Conservation (phyloP, 495 filamentous ascomycete species). For the Massariosphaeria phaeospora region DNA sequence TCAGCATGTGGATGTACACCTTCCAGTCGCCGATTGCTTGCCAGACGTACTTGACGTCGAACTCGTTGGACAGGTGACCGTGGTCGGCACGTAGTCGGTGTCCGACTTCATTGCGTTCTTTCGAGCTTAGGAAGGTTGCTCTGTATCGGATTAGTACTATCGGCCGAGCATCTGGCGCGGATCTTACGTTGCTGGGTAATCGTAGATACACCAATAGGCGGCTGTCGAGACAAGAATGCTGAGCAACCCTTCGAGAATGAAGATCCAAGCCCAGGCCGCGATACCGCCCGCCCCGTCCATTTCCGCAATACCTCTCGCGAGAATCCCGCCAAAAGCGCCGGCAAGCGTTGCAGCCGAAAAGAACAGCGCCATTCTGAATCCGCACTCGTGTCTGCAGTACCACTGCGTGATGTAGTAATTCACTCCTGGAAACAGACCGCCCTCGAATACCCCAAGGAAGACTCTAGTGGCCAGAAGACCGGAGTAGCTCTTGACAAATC, state of each 20-base stretch:
- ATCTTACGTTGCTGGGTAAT: constrained; percentile 48
- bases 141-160: constrained; percentile 67
- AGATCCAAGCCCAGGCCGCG: constrained; percentile 80
- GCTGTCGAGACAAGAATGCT: constrained; percentile 13
- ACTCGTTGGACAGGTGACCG: constrained; percentile 68
- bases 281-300: constrained; percentile 66
- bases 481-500: constrained; percentile 67
- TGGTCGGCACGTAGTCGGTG: constrained; percentile 67
- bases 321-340: constrained; percentile 78
- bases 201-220: constrained; percentile 40
- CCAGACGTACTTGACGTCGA: constrained; percentile 70
- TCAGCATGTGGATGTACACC: constrained; percentile 57
- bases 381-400: constrained; percentile 77
- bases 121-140: constrained; percentile 67
- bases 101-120: constrained; percentile 70
- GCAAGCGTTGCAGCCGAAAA: constrained; percentile 80
- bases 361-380: constrained; percentile 75
- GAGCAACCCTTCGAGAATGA: constrained; percentile 21
- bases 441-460: constrained; percentile 79
- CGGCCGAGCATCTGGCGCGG: constrained; percentile 56
- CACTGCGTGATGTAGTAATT: constrained; percentile 77
- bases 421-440: constrained; percentile 79
- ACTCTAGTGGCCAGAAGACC: constrained; percentile 78
- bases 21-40: constrained; percentile 78
- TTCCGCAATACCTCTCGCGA: constrained; percentile 68